Percentiles rank a stretch among this genome's conserved stretches.
These are phyloP conservation scores for Aspergillus cristatus DNA, from an alignment of 495 filamentous ascomycete species.

Conservation along the genomic window DNA sequence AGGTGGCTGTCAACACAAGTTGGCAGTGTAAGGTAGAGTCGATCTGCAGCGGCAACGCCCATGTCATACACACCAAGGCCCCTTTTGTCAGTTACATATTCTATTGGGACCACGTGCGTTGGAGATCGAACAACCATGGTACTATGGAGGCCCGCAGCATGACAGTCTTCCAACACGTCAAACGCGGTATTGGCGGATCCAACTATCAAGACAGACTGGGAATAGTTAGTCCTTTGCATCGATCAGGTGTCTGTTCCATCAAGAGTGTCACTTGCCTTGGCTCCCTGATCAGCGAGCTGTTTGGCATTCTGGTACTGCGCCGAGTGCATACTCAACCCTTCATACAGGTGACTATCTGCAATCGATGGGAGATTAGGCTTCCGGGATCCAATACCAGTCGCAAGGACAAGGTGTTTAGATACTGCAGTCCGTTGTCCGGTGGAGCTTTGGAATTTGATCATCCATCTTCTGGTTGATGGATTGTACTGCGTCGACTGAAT, in stretches of 20 bases:
- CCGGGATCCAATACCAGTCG: slow-evolving; percentile 22
- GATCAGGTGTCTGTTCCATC: neutral
- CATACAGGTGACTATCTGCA: slow-evolving; percentile 15
- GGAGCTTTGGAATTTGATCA: slow-evolving; percentile 13
- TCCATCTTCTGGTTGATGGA: slow-evolving; percentile 17
- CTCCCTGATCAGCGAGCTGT: slow-evolving; percentile 7
- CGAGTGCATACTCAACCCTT: slow-evolving; percentile 29
- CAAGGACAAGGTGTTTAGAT: slow-evolving; percentile 22
- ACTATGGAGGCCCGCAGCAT: slow-evolving; percentile 21
- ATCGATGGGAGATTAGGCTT: slow-evolving; percentile 19
- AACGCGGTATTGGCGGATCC: slow-evolving; percentile 41
- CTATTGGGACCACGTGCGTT: slow-evolving; percentile 24
- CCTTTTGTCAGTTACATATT: slow-evolving; percentile 9
- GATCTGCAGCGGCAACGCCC: slow-evolving; percentile 11
- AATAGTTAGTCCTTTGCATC: neutral
- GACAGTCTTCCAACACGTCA: slow-evolving; percentile 37
- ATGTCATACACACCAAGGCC: slow-evolving; percentile 15
- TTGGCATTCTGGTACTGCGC: slow-evolving; percentile 18
- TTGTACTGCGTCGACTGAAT: slow-evolving; percentile 21
- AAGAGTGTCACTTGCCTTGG: slow-evolving; percentile 8
- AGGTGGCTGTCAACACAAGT: slow-evolving; percentile 10
- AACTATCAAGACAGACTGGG: slow-evolving; percentile 29
- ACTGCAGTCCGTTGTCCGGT: slow-evolving; percentile 5
- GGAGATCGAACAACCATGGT: slow-evolving; percentile 32
- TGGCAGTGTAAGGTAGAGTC: slow-evolving; percentile 9